A percentile compares a stretch with the other conserved stretches of the same genome.
Conservation (phyloP, 768 basidiomycete species). For the Termitomyces sp. region DNA sequence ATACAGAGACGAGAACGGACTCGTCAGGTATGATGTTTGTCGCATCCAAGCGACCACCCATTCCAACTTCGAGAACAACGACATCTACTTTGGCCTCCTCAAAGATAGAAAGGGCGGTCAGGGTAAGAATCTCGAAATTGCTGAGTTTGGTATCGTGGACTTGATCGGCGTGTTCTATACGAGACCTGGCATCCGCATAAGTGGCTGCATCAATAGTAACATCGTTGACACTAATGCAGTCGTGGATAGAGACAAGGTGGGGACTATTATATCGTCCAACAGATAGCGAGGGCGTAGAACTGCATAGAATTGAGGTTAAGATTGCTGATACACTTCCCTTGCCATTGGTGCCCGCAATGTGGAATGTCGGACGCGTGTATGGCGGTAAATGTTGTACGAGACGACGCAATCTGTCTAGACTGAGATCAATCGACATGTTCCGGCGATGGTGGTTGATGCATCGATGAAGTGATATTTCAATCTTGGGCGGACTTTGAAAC, state of each 20-base stretch:
- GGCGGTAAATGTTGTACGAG: constrained; percentile 52
- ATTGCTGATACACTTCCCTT: constrained; percentile 91
- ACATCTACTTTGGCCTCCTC: constrained; percentile 68
- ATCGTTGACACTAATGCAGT: constrained; percentile 70
- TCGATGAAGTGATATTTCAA: no score
- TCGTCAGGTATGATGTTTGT: constrained; percentile 83
- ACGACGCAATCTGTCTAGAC: constrained; percentile 49
- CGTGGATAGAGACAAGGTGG: constrained; percentile 73
- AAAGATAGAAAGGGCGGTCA: constrained; percentile 75
- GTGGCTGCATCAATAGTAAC: constrained; percentile 37
- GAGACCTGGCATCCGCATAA: constrained; percentile 42
- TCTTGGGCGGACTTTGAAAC: background rate
- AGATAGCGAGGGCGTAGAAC: constrained; percentile 46
- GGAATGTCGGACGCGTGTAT: constrained; percentile 77
- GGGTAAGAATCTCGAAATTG: constrained; percentile 81
- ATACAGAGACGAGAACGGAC: constrained; percentile 66
- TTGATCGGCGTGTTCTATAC: constrained; percentile 45
- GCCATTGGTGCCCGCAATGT: constrained; percentile 95
- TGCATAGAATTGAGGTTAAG: constrained; percentile 66
- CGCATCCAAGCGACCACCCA: constrained; percentile 91
- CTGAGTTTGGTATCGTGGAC: constrained; percentile 44
- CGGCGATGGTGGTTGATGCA: background rate
- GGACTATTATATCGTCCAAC: constrained; percentile 91
- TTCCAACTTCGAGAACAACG: constrained; percentile 87
- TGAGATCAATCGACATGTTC: constrained; percentile 63